Base-by-base conservation (phyloP, 352 stramenopile genomes). In the Phytophthora europaea region DNA sequence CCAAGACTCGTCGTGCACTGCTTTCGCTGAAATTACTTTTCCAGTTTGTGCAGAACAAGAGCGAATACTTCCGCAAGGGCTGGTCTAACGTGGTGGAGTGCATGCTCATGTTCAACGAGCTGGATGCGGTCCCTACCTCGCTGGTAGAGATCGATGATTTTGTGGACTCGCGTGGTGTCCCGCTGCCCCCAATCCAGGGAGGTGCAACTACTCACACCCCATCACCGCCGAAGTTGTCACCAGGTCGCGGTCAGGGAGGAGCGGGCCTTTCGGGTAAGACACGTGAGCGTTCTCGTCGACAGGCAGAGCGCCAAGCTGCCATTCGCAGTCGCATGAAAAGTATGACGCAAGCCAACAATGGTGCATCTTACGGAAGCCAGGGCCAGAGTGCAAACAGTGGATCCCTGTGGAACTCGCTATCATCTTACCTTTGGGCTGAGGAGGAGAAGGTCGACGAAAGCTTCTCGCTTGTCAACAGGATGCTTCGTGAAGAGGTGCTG, bases 131-230 rank as follows among this genome's bases (percentile, higher is more conserved):
- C 23, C 90, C 90, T 16, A 94, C 85, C 3, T 96, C 90, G 18
- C 70, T 97, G n/a, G 89, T 95, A 40, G 90, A 97, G 75, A 95
- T 95, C 65, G 90, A 97, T 60, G 90, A 96, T 68, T 96, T 96
- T 72, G 90, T 96, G 16, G 90, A 97, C 48, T 90, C 86, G 0
- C 85, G 88, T 0, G 90, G 90, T 26, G 90, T 97, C 12, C 90
- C 90, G 15, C 61, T 97, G 18, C 90, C 90, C 40, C 90, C 90
- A 6, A 91, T 93, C 64, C 85, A 93, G 55, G 84, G 85, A 9
- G 73, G 71, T 1, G 47, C 33, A 7, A 66, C 56, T 6, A 31
- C 43, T 6, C 76, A 83, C 23, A 50, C 61, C 3, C 71, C 76
- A 2, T 78, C 76, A 31, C 79, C 73, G 18, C 73, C 78, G 1